Evolutionary conservation across 306 rosid genomes (phyloP).

Genomic region (Morella rubra): DNA sequence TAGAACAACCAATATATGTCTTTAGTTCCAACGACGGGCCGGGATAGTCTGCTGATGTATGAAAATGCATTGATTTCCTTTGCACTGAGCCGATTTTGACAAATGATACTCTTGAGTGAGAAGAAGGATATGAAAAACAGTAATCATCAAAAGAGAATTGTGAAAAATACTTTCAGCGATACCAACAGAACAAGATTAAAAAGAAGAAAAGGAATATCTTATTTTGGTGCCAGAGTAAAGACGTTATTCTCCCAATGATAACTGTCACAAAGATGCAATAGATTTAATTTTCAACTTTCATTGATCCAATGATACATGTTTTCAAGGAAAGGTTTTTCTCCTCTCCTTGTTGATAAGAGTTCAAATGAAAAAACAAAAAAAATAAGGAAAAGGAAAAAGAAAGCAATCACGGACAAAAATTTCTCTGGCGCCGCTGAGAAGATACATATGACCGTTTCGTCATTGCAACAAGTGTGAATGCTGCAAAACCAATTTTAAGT

Average conservation of each 20-base stretch:
- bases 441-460: constrained; percentile 14
- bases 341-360: constrained; percentile 11
- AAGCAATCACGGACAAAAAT: constrained; percentile 21
- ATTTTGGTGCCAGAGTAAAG: neutral
- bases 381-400: constrained; percentile 17
- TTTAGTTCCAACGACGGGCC: neutral
- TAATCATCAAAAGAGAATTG: neutral
- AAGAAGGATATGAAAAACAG: neutral
- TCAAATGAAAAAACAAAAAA: constrained; percentile 6
- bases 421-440: constrained; percentile 10
- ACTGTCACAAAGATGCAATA: neutral
- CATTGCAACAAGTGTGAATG: constrained; percentile 6
- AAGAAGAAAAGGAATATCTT: neutral
- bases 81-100: neutral
- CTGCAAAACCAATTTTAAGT: constrained; percentile 12
- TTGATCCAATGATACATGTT: constrained; percentile 22
- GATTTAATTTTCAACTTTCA: constrained; percentile 3
- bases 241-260: neutral
- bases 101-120: neutral
- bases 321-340: neutral
- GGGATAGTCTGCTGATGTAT: neutral
- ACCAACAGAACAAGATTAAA: neutral
- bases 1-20: neutral
- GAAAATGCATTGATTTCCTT: neutral
- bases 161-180: neutral